Evolutionary conservation across 2,329 filamentous ascomycete species (phyloP).

Genomic region (Fusarium pseudonygamai): DNA sequence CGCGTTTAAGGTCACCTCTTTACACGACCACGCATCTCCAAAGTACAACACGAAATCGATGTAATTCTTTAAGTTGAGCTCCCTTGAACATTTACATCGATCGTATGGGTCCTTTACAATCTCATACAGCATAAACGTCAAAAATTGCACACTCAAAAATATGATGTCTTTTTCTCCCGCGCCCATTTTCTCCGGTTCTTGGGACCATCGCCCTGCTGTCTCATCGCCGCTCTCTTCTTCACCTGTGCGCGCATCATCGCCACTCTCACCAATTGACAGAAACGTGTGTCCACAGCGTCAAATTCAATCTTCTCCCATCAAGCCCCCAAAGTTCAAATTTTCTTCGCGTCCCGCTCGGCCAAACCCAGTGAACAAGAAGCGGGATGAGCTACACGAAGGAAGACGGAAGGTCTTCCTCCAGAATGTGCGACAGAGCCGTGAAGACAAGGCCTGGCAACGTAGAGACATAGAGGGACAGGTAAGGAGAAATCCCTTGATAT

Average conservation of each 20-base stretch:
- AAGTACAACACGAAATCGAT: constrained; percentile 2
- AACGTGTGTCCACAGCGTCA: constrained; percentile 55
- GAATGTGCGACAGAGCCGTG: constrained; percentile 68
- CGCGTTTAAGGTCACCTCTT: constrained; percentile 38
- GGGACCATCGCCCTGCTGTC: constrained; percentile 59
- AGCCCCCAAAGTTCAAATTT: constrained; percentile 57
- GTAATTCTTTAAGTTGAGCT: not conserved
- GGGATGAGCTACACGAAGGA: constrained; percentile 70
- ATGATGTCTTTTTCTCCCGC: constrained; percentile 56
- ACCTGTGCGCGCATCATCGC: constrained; percentile 63
- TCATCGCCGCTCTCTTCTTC: constrained; percentile 61
- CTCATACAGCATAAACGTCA: constrained; percentile 50
- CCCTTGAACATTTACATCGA: not conserved
- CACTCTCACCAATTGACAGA: constrained; percentile 54
- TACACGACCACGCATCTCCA: constrained; percentile 28
- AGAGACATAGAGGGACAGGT: constrained; percentile 69
- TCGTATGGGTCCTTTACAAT: not conserved
- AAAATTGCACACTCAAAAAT: constrained; percentile 36
- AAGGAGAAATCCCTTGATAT: not conserved
- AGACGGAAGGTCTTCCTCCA: constrained; percentile 75
- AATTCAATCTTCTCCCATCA: constrained; percentile 57
- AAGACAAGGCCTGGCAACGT: constrained; percentile 68
- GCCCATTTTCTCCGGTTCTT: constrained; percentile 56
- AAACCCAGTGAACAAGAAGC: constrained; percentile 69
- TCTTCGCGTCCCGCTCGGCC: constrained; percentile 65